Percentiles rank a stretch among this genome's conserved stretches.
phyloP scores from a whole-genome alignment of 257 asterid genomes.

The Solanum tarapatanum region DNA sequence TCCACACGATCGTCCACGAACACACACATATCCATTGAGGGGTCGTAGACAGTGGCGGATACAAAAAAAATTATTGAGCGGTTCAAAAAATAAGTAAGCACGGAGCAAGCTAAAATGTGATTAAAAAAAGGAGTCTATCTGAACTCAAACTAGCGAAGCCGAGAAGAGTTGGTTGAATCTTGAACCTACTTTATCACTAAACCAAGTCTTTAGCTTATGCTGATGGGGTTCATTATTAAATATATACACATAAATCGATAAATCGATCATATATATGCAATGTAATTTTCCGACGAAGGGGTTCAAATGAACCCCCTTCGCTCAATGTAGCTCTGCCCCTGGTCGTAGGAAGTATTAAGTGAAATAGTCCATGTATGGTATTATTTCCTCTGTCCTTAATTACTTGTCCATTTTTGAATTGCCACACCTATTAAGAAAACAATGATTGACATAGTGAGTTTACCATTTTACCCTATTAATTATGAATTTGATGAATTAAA shows the following conservation, averaged over 20 bases:
- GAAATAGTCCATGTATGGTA: neutral
- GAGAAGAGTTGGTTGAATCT: neutral
- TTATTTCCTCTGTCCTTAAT: too few relatives aligned
- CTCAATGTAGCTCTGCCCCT: too few relatives aligned
- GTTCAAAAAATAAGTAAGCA: too few relatives aligned
- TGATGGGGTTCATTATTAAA: neutral
- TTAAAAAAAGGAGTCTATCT: neutral
- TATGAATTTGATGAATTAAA: too few relatives aligned
- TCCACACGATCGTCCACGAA: neutral
- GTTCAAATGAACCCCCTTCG: too few relatives aligned
- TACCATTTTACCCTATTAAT: neutral
- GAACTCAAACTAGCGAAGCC: neutral
- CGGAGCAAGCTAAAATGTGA: too few relatives aligned
- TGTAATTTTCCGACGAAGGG: too few relatives aligned
- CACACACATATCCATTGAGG: neutral
- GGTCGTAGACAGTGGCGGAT: neutral
- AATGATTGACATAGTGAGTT: neutral
- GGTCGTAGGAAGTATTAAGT: neutral
- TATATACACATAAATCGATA: too few relatives aligned
- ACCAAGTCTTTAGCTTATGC: neutral
- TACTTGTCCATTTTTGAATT: neutral
- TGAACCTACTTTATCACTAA: neutral
- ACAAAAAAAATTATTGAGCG: fast-evolving
- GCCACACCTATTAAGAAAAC: neutral
- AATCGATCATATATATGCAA: neutral